Conservation (phyloP, 768 basidiomycete genomes). For the Suillus weaverae region DNA sequence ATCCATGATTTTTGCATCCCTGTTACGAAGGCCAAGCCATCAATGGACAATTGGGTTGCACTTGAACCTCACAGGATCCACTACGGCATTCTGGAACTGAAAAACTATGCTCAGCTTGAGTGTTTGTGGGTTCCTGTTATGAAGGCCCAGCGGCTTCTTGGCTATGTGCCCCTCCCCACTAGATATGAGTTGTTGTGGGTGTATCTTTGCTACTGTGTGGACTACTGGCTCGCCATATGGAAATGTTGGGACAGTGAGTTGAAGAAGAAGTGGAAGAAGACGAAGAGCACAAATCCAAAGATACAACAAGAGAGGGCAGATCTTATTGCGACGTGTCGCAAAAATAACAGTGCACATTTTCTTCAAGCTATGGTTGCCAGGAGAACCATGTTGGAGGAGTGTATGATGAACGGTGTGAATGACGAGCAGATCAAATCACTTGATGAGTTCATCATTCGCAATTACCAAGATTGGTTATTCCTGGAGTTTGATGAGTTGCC, state of each 20-base stretch:
- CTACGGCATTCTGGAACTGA: not conserved
- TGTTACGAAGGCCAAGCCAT: not conserved
- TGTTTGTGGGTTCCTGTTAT: not conserved
- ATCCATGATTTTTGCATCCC: not conserved
- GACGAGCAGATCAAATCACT: no score
- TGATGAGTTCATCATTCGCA: no score
- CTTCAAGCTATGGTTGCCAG: not conserved
- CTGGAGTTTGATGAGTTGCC: no score
- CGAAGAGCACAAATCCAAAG: no score
- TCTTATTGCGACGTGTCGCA: not conserved
- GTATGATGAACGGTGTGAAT: no score
- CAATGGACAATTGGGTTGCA: not conserved
- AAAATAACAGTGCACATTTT: not conserved
- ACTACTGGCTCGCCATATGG: not conserved
- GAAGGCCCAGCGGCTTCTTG: not conserved
- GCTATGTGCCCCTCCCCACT: not conserved
- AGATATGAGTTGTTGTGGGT: not conserved
- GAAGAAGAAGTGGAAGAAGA: not conserved
- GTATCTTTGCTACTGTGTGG: not conserved
- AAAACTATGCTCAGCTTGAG: not conserved
- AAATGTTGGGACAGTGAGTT: not conserved
- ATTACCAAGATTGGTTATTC: no score
- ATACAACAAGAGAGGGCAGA: not conserved
- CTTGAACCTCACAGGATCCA: not conserved
- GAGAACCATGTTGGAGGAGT: not conserved